phyloP scores from a whole-genome alignment of 1,284 basidiomycete species.

The Kalmanozyma brasiliensis region DNA sequence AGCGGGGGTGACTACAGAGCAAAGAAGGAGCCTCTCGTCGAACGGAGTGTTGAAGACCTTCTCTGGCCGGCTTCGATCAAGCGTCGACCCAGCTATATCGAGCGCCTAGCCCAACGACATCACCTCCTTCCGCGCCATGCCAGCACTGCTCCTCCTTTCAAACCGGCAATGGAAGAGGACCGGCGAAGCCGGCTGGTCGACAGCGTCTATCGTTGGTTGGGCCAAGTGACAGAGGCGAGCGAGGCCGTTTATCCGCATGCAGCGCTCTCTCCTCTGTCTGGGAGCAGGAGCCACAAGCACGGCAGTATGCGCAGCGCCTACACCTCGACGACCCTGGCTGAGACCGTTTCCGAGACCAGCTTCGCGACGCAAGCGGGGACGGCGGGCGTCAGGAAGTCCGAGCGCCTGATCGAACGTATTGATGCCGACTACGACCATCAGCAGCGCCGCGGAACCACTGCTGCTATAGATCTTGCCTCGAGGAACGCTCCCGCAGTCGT shows the following conservation, averaged over 20 bases:
- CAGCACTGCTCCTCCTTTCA: slow-evolving; percentile 18
- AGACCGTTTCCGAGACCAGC: slow-evolving; percentile 22
- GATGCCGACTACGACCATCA: slow-evolving; percentile 33
- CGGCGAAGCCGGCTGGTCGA: slow-evolving; percentile 23
- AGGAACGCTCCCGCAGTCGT: no score
- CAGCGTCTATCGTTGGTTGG: slow-evolving; percentile 37
- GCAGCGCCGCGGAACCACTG: slow-evolving; percentile 12
- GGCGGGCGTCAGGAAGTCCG: slow-evolving; percentile 15
- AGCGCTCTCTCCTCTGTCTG: slow-evolving; percentile 28
- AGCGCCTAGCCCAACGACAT: slow-evolving; percentile 34
- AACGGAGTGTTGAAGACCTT: slow-evolving; percentile 33
- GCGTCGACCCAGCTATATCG: slow-evolving; percentile 47
- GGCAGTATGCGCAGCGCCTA: slow-evolving; percentile 41
- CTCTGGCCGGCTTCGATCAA: slow-evolving; percentile 29
- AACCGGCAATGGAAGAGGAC: slow-evolving; percentile 24
- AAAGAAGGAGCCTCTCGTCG: slow-evolving; percentile 23
- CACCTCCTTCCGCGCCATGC: slow-evolving; percentile 20
- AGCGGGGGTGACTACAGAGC: slow-evolving; percentile 41
- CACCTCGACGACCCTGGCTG: slow-evolving; percentile 31
- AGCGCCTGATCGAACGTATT: slow-evolving; percentile 21
- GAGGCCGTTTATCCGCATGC: slow-evolving; percentile 35
- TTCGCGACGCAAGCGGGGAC: slow-evolving; percentile 5
- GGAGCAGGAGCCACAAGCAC: slow-evolving; percentile 35
- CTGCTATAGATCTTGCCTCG: no score
- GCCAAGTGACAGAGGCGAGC: slow-evolving; percentile 29